Evolutionary conservation across 805 yeast genomes (phyloP).

Genomic region (Wickerhamiella siamensis): DNA sequence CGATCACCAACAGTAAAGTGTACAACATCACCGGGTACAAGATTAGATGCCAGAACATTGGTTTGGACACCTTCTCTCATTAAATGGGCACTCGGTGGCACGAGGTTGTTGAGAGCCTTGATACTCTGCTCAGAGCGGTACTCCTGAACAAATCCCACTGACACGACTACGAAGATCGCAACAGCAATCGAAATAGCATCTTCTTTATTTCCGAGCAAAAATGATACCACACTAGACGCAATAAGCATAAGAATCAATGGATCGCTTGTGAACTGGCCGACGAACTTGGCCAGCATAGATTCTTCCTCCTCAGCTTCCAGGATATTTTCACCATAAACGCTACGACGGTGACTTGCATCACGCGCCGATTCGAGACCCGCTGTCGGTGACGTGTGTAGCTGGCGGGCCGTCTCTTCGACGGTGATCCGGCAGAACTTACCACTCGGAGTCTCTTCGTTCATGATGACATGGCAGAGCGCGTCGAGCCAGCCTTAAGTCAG

Average conservation of each 20-base stretch:
- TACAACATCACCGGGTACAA: conserved; percentile 95
- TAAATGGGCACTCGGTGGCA: conserved; percentile 92
- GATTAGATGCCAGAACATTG: conserved; percentile 67
- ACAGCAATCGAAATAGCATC: conserved; percentile 90
- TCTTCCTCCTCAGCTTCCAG: conserved; percentile 63
- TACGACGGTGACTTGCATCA: conserved; percentile 58
- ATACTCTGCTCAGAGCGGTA: conserved; percentile 88
- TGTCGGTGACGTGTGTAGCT: conserved; percentile 44
- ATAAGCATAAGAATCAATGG: conserved; percentile 78
- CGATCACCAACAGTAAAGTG: conserved; percentile 86
- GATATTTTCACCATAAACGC: conserved; percentile 71
- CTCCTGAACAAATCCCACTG: conserved; percentile 96
- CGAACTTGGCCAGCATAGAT: conserved; percentile 49
- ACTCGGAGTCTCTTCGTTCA: conserved; percentile 2
- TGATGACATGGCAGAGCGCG: background rate
- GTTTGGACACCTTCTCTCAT: conserved; percentile 68
- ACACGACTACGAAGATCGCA: conserved; percentile 84
- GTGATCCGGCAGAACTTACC: conserved; percentile 42
- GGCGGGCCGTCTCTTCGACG: conserved; percentile 47
- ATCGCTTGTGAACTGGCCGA: conserved; percentile 73
- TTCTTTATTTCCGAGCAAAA: conserved; percentile 89
- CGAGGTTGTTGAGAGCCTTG: conserved; percentile 82
- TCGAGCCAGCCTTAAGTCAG: too few species aligned
- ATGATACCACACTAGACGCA: conserved; percentile 77
- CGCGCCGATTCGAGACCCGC: conserved; percentile 54